Evolutionary conservation across 1,284 basidiomycete species (phyloP).

Genomic region (Macrocystidia cucumis): DNA sequence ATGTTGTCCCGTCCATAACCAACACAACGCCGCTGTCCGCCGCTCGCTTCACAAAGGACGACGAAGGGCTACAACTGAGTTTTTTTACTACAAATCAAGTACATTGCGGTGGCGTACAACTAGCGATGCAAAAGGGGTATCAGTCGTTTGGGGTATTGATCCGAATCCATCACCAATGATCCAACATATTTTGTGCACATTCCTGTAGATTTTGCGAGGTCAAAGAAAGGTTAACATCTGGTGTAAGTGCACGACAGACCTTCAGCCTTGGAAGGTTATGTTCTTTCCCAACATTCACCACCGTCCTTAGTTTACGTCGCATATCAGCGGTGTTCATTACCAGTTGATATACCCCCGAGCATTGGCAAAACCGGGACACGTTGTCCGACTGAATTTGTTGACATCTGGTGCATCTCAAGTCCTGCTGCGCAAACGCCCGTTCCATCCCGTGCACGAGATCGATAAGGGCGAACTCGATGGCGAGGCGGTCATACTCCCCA

Average conservation of each 20-base stretch:
- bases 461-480: constrained; percentile 85
- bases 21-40: too few relatives aligned
- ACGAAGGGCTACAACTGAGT: too few relatives aligned
- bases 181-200: constrained; percentile 41
- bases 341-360: constrained; percentile 79
- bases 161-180: constrained; percentile 29
- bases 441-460: constrained; percentile 70
- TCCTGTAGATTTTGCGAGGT: constrained; percentile 30
- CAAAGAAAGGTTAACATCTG: neutral
- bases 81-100: too few relatives aligned
- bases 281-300: constrained; percentile 74
- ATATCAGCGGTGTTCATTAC: constrained; percentile 66
- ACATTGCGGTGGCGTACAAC: too few relatives aligned
- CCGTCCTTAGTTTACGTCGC: constrained; percentile 64
- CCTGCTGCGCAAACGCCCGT: constrained; percentile 81
- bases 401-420: constrained; percentile 84
- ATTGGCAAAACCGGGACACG: constrained; percentile 79
- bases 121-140: constrained; percentile 5
- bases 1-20: too few relatives aligned
- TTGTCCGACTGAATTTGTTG: constrained; percentile 85
- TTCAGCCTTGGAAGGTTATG: constrained; percentile 61
- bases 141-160: constrained; percentile 2
- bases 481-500: constrained; percentile 81
- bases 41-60: too few relatives aligned
- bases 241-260: constrained; percentile 29